A percentile compares a stretch with the other conserved stretches of the same genome.
phyloP scores from a whole-genome alignment of 345 rosid genomes.

The Leavenworthia alabamica region DNA sequence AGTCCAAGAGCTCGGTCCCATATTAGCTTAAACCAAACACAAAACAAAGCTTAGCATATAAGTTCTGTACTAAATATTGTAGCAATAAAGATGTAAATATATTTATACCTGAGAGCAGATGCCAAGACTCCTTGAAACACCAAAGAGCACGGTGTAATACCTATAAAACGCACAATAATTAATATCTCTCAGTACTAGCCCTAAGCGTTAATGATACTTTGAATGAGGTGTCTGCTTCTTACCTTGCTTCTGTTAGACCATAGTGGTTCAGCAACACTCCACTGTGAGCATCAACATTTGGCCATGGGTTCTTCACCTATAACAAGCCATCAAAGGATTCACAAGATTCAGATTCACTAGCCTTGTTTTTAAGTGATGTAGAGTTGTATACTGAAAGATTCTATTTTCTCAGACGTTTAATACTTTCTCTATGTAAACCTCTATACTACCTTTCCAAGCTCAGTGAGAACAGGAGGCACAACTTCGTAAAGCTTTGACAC shows the following conservation, averaged over 20 bases:
- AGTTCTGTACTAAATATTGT: not conserved
- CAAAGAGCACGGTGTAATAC: constrained; percentile 90
- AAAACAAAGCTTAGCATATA: not conserved
- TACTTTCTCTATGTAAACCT: not conserved
- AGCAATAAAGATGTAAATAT: not conserved
- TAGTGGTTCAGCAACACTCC: constrained; percentile 88
- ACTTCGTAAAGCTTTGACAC: constrained; percentile 96
- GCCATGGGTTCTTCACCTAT: constrained; percentile 99
- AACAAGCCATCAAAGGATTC: constrained; percentile 22
- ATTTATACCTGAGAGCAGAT: constrained; percentile 83
- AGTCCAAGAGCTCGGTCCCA: constrained; percentile 97
- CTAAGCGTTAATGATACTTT: not conserved
- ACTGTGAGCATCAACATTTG: constrained; percentile 98
- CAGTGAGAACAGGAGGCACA: constrained; percentile 86
- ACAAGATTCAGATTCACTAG: not conserved
- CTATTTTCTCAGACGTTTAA: not conserved
- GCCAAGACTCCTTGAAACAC: constrained; percentile 98
- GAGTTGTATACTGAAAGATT: not conserved
- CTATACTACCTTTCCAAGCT: constrained; percentile 78
- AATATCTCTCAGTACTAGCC: not conserved
- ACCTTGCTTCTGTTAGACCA: constrained; percentile 98
- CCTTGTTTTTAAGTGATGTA: not conserved
- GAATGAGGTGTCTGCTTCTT: not conserved
- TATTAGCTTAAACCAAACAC: constrained; percentile 58
- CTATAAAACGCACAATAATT: constrained; percentile 29